Conservation (phyloP, 805 yeast species). For the Kuraishia ogatae region DNA sequence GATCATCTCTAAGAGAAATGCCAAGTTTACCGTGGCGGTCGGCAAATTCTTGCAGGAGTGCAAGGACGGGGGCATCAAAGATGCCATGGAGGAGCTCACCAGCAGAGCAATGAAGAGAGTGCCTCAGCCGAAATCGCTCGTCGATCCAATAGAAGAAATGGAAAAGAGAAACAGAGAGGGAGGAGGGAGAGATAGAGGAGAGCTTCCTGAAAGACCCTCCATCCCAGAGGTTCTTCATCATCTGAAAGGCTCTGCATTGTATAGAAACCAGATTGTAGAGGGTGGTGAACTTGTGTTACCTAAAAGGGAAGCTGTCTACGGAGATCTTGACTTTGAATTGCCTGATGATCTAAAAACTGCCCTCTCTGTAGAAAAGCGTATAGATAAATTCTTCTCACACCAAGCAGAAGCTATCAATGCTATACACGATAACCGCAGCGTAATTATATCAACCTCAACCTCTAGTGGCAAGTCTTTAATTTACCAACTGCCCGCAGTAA, state of each 20-base stretch:
- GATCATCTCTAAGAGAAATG: conserved; percentile 49
- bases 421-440: conserved; percentile 47
- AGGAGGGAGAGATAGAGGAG: conserved; percentile 10
- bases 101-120: conserved; percentile 25
- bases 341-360: conserved; percentile 46
- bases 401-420: conserved; percentile 73
- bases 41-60: conserved; percentile 26
- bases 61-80: conserved; percentile 18
- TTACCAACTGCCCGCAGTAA: conserved; percentile 79
- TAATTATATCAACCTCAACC: conserved; percentile 88
- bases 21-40: conserved; percentile 37
- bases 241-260: conserved; percentile 40
- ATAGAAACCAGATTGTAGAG: conserved; percentile 54
- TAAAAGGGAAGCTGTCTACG: conserved; percentile 35
- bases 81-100: conserved; percentile 33
- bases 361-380: conserved; percentile 36
- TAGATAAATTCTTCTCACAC: conserved; percentile 60
- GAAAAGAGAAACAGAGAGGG: conserved; percentile 14
- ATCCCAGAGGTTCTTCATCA: conserved; percentile 41
- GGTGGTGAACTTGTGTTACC: conserved; percentile 35
- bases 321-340: conserved; percentile 31
- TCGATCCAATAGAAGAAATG: conserved; percentile 59
- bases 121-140: conserved; percentile 40
- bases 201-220: no score
- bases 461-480: conserved; percentile 94